Evolutionary conservation across 179 eudicot species (phyloP).

Genomic region (Silene noctiflora): DNA sequence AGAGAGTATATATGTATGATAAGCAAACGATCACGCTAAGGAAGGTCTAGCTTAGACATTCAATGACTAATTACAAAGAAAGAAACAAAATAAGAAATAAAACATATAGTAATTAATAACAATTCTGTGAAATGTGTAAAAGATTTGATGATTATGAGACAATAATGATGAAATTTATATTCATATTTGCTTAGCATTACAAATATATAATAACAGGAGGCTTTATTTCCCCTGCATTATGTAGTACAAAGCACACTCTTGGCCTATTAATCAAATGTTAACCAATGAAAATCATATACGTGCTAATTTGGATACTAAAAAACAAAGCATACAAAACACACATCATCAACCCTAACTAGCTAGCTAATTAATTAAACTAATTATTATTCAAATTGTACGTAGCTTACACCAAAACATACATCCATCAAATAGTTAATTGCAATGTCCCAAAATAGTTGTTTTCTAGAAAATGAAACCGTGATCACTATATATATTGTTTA

Average conservation of each 20-base stretch:
- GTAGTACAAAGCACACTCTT: conserved; percentile 2
- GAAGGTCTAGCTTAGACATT: not conserved
- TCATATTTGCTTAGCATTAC: not conserved
- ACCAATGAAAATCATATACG: conserved; percentile 25
- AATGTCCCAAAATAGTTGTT: conserved; percentile 3
- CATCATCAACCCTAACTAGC: conserved; percentile 17
- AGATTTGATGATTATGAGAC: not conserved
- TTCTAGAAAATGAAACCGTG: conserved; percentile 30
- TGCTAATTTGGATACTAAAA: conserved; percentile 12
- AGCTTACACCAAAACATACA: conserved; percentile 10
- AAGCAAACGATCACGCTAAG: no score
- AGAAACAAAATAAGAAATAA: no score
- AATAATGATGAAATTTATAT: not conserved
- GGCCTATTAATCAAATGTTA: conserved; percentile 3
- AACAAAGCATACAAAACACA: not conserved
- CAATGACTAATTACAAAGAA: not conserved
- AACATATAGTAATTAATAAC: no score
- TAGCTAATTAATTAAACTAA: not conserved
- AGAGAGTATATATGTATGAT: no score
- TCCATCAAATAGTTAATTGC: not conserved
- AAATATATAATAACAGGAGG: not conserved
- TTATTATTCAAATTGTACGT: conserved; percentile 8
- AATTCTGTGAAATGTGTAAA: no score
- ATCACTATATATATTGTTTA: conserved; percentile 17
- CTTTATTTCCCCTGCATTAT: not conserved